A percentile compares a stretch with the other conserved stretches of the same genome.
Evolutionary conservation across 2,329 filamentous ascomycete species (phyloP).

Genomic region (Ascochyta fabae): DNA sequence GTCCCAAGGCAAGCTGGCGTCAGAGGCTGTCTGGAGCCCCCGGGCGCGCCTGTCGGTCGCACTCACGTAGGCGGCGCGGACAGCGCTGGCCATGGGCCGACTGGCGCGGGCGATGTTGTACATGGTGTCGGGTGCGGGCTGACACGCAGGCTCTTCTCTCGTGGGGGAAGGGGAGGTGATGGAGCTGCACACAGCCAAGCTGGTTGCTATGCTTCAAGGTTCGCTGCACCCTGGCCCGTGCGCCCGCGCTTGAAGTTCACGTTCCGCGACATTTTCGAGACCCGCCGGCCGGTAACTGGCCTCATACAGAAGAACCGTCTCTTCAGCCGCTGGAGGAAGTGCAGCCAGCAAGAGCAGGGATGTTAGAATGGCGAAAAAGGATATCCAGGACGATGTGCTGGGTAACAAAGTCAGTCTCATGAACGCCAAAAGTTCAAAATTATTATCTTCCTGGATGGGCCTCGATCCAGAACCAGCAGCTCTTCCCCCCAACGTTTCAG

Average conservation of each 20-base stretch:
- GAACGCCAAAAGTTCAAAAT: conserved; percentile 60
- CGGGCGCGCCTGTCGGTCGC: conserved; percentile 14
- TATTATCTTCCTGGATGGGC: conserved; percentile 64
- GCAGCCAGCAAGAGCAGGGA: conserved; percentile 1
- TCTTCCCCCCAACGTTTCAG: conserved; percentile 46
- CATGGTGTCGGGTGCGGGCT: conserved; percentile 64
- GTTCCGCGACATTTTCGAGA: conserved; percentile 25
- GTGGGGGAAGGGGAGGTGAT: conserved; percentile 24
- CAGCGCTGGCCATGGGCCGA: conserved; percentile 77
- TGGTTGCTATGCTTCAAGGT: conserved; percentile 33
- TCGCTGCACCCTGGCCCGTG: conserved; percentile 22
- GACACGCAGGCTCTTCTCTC: conserved; percentile 31
- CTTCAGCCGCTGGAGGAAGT: conserved; percentile 6
- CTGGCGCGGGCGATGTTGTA: conserved; percentile 78
- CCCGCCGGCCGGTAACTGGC: conserved; percentile 33
- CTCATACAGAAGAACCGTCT: conserved; percentile 11
- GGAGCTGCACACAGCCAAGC: conserved; percentile 25
- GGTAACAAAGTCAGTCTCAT: conserved; percentile 62
- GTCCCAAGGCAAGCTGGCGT: conserved; percentile 38
- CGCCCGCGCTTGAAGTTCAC: conserved; percentile 19
- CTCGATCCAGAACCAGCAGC: conserved; percentile 47
- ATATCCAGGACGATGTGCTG: conserved; percentile 60
- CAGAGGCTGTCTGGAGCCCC: conserved; percentile 37
- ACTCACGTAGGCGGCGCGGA: conserved; percentile 78
- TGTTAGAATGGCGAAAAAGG: conserved; percentile 41